Base-by-base conservation (phyloP, 768 basidiomycete genomes). In the Trametes elegans region DNA sequence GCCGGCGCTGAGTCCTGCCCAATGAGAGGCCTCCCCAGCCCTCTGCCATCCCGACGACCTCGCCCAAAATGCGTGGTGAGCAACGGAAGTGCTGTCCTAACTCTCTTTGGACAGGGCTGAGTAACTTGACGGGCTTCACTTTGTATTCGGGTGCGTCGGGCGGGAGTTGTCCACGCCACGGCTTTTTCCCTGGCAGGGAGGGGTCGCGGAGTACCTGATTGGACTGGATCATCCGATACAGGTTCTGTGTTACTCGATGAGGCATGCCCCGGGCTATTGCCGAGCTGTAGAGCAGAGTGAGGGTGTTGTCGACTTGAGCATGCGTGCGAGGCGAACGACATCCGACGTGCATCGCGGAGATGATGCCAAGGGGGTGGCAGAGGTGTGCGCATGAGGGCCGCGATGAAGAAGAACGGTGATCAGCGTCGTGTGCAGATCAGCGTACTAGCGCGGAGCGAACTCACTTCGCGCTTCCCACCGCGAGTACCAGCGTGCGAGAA, bases 261-360 rank as follows among this genome's bases (percentile, higher is more conserved):
- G 87, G 68, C 13, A 87, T 69, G 13, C 88, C 88, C 24, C 85
- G 79, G 29, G 81, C 78, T 53, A 74, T 73, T 3, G 80, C 78
- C n/a, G 88, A 84, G 24, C 75, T 80, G 68, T 81, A 77, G 41
- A 90, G 66, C 8, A 90, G 60, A 28, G 75, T 74, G 35, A 90
- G 74, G 0, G 87, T 88, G 55, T 76, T 78, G 62, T 90, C 87
- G 68, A 88, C 89, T 91, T 55, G 2, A 38, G 28, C 23, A 34
- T 11, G 47, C 38, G 34, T 29, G 50, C 51, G 64, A 41, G 27
- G 7, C 39, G 48, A 19, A 49, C 35, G 42, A 26, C 5, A 13
- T 31, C 18, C 31, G 42, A 29, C 18, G 23, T 18, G 32, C 16
- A 45, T 9, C 49, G 41, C 9, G 23, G 19, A 23, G 40, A 41